Conservation (phyloP, 345 rosid species). For the Jatropha curcas region DNA sequence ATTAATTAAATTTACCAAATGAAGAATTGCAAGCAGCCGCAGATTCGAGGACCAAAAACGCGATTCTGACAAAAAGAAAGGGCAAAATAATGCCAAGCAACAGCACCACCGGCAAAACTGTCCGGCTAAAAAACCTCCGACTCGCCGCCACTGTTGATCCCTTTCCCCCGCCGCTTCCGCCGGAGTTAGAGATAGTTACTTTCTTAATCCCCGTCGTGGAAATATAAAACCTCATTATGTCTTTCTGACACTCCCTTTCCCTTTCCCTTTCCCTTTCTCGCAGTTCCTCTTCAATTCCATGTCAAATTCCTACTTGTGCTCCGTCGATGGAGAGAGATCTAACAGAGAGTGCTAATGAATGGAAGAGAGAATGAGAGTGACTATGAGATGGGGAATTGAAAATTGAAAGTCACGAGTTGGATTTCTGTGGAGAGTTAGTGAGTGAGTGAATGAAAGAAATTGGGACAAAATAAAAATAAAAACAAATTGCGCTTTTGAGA, state of each 20-base stretch:
- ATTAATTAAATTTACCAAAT: slow-evolving; percentile 35
- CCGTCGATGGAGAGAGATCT: slow-evolving; percentile 21
- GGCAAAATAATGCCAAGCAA: slow-evolving; percentile 60
- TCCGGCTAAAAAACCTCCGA: slow-evolving; percentile 56
- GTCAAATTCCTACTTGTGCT: slow-evolving; percentile 13
- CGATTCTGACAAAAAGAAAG: slow-evolving; percentile 64
- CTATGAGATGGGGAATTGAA: neutral
- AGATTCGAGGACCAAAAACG: slow-evolving; percentile 78
- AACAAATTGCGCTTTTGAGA: neutral
- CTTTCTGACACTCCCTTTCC: neutral
- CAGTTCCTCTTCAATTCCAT: slow-evolving; percentile 37
- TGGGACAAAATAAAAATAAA: neutral
- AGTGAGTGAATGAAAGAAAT: neutral
- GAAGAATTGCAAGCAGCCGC: slow-evolving; percentile 63
- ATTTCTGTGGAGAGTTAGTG: neutral
- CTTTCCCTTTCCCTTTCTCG: neutral
- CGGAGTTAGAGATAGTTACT: slow-evolving; percentile 52
- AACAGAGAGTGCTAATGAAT: too few relatives aligned
- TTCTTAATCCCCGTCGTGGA: slow-evolving; percentile 70
- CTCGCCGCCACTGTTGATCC: slow-evolving; percentile 40
- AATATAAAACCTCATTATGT: slow-evolving; percentile 65
- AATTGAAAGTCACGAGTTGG: neutral
- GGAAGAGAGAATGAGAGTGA: neutral
- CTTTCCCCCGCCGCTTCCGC: slow-evolving; percentile 34
- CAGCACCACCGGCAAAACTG: slow-evolving; percentile 51